Evolutionary conservation across 2,329 filamentous ascomycete genomes (phyloP), one percentile per base, ranked within the genome.

Genomic region (Teratosphaeria gauchensis): DNA sequence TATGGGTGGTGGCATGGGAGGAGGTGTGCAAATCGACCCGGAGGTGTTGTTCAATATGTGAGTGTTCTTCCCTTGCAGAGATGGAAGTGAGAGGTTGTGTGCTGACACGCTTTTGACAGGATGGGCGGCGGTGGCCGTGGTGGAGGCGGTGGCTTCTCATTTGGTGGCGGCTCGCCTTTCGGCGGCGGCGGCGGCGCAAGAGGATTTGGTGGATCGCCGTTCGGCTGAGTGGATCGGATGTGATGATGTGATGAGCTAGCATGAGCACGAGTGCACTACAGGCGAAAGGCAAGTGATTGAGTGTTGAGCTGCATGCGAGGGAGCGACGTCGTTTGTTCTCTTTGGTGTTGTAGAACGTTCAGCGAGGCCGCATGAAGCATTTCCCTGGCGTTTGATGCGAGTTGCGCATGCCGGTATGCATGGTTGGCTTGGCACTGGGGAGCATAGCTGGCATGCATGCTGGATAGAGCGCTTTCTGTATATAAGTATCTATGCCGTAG

Each of bases 41-140:
- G 87, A 89, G 73, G 86, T 91, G 64, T 77, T 92, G 30, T 90
- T 90, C 77, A 89, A 87, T 75, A 90, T 91, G 87, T 48, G 42
- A 48, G 42, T 48, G 1, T 48, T 24, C n/a, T 48, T 48, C 9
- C 9, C n/a, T 11, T 19, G 4, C 9, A 6, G 16, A 24, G n/a
- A 5, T 8, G 16, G 42, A n/a, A 11, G 16, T 46, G 1, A 19
- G n/a, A n/a, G 42, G 19, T 0, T 48, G 1, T 48, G 42, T 48
- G 19, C 42, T 48, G 42, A 48, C 42, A 19, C 9, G n/a, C 91
- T 85, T 86, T 81, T 55, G 87, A 87, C 51, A 78, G 79, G 51
- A 90, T 91, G 86, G 86, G 81, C 56, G 87, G 87, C 51, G 78
- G 71, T 62, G 79, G 81, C 38, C 76, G 80, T 67, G 77, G 79